phyloP scores from a whole-genome alignment of 805 yeast species.

The Schwanniomyces yamadae region DNA sequence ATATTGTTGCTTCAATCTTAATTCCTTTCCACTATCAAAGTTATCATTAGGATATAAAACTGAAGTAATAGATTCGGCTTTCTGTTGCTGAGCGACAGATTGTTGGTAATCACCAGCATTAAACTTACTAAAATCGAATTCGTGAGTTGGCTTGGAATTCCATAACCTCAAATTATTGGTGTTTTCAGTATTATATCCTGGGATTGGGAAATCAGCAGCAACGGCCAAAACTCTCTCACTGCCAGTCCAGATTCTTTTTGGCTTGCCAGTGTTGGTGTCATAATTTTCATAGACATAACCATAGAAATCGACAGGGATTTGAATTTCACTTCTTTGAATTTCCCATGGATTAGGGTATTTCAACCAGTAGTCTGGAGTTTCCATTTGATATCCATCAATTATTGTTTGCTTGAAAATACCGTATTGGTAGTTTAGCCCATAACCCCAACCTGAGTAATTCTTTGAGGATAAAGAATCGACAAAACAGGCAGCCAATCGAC shows the following conservation, averaged over 20 bases:
- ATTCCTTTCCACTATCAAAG: constrained; percentile 85
- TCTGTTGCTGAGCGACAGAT: constrained; percentile 80
- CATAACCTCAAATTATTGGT: constrained; percentile 89
- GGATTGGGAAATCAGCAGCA: constrained; percentile 90
- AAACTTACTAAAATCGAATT: constrained; percentile 87
- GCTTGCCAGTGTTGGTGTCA: constrained; percentile 54
- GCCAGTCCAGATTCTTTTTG: constrained; percentile 73
- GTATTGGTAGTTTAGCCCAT: constrained; percentile 88
- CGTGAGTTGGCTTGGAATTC: constrained; percentile 87
- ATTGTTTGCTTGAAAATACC: constrained; percentile 91
- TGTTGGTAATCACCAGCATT: constrained; percentile 87
- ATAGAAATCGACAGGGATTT: constrained; percentile 86
- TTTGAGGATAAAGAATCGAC: constrained; percentile 84
- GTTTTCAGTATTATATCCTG: constrained; percentile 79
- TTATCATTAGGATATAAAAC: constrained; percentile 93
- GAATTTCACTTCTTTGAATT: constrained; percentile 80
- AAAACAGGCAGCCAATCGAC: constrained; percentile 92
- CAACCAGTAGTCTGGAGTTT: constrained; percentile 93
- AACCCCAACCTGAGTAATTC: constrained; percentile 94
- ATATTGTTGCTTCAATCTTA: constrained; percentile 91
- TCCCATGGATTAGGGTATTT: constrained; percentile 93
- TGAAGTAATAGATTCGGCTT: constrained; percentile 89
- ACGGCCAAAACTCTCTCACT: constrained; percentile 88
- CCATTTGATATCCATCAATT: constrained; percentile 90
- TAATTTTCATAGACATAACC: constrained; percentile 67